Evolutionary conservation across 768 basidiomycete species (phyloP).

Genomic region (Russula emetica): DNA sequence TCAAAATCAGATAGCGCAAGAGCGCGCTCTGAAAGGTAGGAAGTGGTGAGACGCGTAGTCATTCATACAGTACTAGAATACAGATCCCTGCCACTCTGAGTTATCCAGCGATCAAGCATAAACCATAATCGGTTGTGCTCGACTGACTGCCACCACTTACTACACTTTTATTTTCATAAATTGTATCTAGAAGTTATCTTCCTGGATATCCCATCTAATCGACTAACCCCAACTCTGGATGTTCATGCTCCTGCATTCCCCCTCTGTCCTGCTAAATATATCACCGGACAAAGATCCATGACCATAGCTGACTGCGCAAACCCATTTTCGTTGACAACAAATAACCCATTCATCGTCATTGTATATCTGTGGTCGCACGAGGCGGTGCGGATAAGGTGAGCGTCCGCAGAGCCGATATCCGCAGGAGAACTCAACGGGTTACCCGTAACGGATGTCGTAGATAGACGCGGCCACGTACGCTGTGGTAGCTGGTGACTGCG

Average conservation of each 20-base stretch:
- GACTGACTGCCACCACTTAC: neutral
- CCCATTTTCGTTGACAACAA: too few relatives aligned
- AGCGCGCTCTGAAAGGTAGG: slow-evolving; percentile 19
- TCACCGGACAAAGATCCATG: slow-evolving; percentile 34
- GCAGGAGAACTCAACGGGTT: too few relatives aligned
- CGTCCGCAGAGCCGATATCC: slow-evolving; percentile 21
- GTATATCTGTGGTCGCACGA: too few relatives aligned
- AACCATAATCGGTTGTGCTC: neutral
- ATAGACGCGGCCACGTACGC: neutral
- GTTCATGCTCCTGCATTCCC: slow-evolving; percentile 27
- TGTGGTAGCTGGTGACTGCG: slow-evolving; percentile 15
- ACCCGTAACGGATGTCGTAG: too few relatives aligned
- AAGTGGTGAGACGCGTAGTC: slow-evolving; percentile 15
- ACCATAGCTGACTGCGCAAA: neutral
- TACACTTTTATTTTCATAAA: neutral
- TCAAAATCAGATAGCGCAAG: slow-evolving; percentile 13
- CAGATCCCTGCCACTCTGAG: neutral
- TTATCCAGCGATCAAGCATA: neutral
- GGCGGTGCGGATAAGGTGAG: too few relatives aligned
- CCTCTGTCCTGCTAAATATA: slow-evolving; percentile 30
- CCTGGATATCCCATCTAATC: slow-evolving; percentile 35
- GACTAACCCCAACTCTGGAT: slow-evolving; percentile 40
- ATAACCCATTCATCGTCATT: too few relatives aligned
- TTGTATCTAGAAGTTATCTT: slow-evolving; percentile 32
- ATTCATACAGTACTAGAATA: too few relatives aligned